Base-by-base conservation (phyloP, 495 filamentous ascomycete species). In the Penicillium angulare region DNA sequence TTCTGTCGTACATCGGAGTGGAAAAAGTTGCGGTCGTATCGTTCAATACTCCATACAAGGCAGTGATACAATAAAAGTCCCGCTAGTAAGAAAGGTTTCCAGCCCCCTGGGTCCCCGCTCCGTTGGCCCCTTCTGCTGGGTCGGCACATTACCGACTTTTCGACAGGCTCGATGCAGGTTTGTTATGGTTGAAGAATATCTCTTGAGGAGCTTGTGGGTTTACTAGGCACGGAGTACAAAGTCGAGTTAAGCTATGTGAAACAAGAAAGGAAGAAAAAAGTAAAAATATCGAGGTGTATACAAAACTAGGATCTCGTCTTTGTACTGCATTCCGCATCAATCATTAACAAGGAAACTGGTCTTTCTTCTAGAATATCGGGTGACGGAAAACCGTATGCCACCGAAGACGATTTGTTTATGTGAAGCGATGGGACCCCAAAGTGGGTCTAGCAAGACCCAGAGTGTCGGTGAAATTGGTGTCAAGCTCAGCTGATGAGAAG, bases 381-480 rank as follows among this genome's bases (percentile, higher is more conserved):
- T n/a, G n/a, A n/a, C n/a, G n/a, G n/a, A n/a, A n/a, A n/a, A n/a
- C n/a, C n/a, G n/a, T n/a, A n/a, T n/a, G n/a, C n/a, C n/a, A n/a
- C n/a, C n/a, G n/a, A n/a, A n/a, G n/a, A n/a, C n/a, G n/a, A n/a
- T n/a, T n/a, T n/a, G n/a, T n/a, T n/a, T n/a, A n/a, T n/a, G n/a
- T 45, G 22, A 52, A 33, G 42, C 51, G 60, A 63, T 63, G 57
- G 48, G 44, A n/a, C 56, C 42, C 26, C 47, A 22, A 33, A 58
- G 53, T 50, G 49, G 57, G 58, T 52, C 58, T 47, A 26, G 34
- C 16, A n/a, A n/a, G 16, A 49, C 47, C 52, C 56, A 50, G 45
- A 65, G 45, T 65, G 59, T 65, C 59, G 62, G 62, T 65, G 62
- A 63, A 63, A 60, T 63, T 4, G 49, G 29, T 59, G 55, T 52